Evolutionary conservation across 2,329 filamentous ascomycete species (phyloP), one percentile per base, ranked within the genome.

Genomic region (Stachybotrys echinatus): DNA sequence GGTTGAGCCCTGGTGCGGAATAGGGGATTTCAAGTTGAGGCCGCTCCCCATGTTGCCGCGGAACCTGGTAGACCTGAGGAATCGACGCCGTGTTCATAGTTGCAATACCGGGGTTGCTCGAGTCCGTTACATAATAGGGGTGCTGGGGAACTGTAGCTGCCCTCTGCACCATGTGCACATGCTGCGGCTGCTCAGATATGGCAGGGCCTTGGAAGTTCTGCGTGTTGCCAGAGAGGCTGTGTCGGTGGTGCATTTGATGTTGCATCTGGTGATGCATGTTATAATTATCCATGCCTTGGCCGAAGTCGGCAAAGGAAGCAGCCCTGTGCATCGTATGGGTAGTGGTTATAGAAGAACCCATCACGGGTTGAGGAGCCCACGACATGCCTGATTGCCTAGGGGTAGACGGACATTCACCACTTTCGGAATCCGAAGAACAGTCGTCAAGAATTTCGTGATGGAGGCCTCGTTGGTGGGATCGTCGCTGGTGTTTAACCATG

Each of bases 401-500:
- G 3, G 81, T 85, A 2, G 77, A 74, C 12, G 81, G 80, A 20
- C 77, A 78, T 58, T 83, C 80, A 58, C 79, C 80, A 52, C 71
- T 73, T 50, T 78, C 80, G n/a, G 76, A 79, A 45, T 80, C 77
- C 20, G 76, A 83, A 27, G 72, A 75, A 63, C 69, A 77, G 59
- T 81, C 77, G 57, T 79, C 79, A 40, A 75, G 61, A 6, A 66
- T 62, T 57, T 84, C 79, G 48, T 77, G 76, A 57, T 82, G 74
- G 49, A 80, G 68, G 37, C 81, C 76, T 54, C 80, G 75, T 58
- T 83, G 79, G 60, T 85, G 81, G 2, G 80, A 81, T 22, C 80
- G 73, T 48, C 81, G 72, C 61, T 85, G 80, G 61, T 85, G 82
- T 67, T 85, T 85, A 49, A 85, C 79, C 81, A 85, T 84, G 49